phyloP scores from a whole-genome alignment of 768 basidiomycete species.

The Rhodocollybia butyracea region DNA sequence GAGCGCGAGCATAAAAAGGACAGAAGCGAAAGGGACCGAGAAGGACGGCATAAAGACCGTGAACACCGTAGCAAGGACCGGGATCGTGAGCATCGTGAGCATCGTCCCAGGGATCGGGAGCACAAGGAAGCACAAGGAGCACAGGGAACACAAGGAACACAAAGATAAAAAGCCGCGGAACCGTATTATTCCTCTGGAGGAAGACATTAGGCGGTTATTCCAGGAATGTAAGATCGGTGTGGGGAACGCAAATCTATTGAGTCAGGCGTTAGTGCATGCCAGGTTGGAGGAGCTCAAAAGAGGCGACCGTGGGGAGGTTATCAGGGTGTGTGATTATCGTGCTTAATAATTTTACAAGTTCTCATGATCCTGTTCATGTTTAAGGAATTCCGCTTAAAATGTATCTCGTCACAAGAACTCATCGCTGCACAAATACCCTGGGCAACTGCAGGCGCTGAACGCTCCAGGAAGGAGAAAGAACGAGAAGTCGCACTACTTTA shows the following conservation, averaged over 20 bases:
- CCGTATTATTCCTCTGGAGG: conserved; percentile 67
- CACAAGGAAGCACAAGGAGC: conserved; percentile 10
- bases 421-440: conserved; percentile 87
- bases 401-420: conserved; percentile 78
- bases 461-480: conserved; percentile 45
- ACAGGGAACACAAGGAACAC: conserved; percentile 13
- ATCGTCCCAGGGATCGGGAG: conserved; percentile 1
- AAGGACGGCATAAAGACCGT: conserved; percentile 17
- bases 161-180: conserved; percentile 18
- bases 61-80: conserved; percentile 13
- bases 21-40: conserved; percentile 23
- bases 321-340: conserved; percentile 50
- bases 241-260: conserved; percentile 75
- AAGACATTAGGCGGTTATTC: conserved; percentile 79
- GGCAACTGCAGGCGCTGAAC: conserved; percentile 81
- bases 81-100: conserved; percentile 1
- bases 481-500: conserved; percentile 11
- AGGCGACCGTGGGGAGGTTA: conserved; percentile 39
- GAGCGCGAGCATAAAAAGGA: conserved; percentile 3
- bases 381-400: conserved; percentile 83
- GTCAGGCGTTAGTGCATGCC: conserved; percentile 65
- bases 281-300: conserved; percentile 54
- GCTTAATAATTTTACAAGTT: background rate
- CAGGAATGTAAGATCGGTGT: conserved; percentile 83
- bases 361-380: background rate